Conservation (phyloP, 2,329 filamentous ascomycete species). For the Emmonsia crescens region DNA sequence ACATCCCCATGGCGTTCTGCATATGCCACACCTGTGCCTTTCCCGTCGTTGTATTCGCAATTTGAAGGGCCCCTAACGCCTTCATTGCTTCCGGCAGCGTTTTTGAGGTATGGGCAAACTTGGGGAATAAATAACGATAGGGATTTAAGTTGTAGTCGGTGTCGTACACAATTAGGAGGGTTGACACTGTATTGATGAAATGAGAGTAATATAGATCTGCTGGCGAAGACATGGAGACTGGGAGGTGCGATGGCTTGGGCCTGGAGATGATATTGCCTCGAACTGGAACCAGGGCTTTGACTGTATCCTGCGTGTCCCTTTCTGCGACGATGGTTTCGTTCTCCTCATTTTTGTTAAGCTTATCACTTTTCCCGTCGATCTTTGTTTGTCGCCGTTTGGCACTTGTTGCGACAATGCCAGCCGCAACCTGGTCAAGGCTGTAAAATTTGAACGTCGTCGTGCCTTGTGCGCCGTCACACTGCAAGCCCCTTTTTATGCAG, state of each 20-base stretch:
- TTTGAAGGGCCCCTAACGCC: constrained; percentile 30
- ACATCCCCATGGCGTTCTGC: constrained; percentile 29
- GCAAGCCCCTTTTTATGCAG: constrained; percentile 25
- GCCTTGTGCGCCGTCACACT: constrained; percentile 26
- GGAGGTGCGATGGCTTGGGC: background rate
- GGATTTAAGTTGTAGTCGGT: constrained; percentile 28
- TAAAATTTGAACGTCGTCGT: constrained; percentile 31
- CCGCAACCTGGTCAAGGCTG: constrained; percentile 17
- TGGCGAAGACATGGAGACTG: constrained; percentile 7
- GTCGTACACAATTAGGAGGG: constrained; percentile 27
- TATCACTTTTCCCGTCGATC: background rate
- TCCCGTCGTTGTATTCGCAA: constrained; percentile 28
- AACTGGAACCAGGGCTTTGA: background rate
- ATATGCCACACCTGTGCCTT: constrained; percentile 25
- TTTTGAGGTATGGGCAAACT: constrained; percentile 23
- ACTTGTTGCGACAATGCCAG: constrained; percentile 14
- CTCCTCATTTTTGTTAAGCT: background rate
- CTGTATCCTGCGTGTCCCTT: background rate
- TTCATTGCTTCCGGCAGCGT: constrained; percentile 31
- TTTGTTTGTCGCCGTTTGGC: background rate
- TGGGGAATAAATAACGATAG: constrained; percentile 25
- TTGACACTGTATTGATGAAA: constrained; percentile 26
- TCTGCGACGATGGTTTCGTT: background rate
- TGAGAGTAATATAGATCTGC: constrained; percentile 28
- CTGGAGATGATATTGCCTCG: background rate